Evolutionary conservation across 352 stramenopile genomes (phyloP), one percentile per base, ranked within the genome.

Genomic region (Pythium brassicae): DNA sequence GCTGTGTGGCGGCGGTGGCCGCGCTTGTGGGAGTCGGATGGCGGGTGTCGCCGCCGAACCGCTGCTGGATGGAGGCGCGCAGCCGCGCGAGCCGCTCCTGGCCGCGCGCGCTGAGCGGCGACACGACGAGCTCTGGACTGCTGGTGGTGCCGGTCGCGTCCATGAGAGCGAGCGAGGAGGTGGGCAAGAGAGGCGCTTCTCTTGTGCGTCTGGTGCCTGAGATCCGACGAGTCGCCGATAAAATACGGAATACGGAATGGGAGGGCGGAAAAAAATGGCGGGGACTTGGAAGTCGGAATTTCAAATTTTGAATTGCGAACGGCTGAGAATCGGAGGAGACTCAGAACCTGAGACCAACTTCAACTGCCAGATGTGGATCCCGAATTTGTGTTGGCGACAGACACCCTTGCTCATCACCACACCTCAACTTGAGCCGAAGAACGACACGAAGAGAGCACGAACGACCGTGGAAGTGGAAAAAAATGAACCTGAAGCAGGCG

Each of bases 401-500:
- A n/a, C n/a, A n/a, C n/a, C n/a, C 5, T 37, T 37, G 32, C 32
- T 37, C 32, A 11, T 37, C 32, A 37, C 14, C 32, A 37, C 14
- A 37, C 6, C 2, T 11, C 32, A 37, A 37, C 2, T 3, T 9
- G 32, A 7, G 32, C n/a, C 32, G 32, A 37, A 3, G 32, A 37
- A 11, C 14, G 32, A n/a, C n/a, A n/a, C n/a, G n/a, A n/a, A n/a
- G n/a, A 37, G 32, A 37, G 32, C 32, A 9, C 9, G 32, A 14
- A 11, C 32, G 32, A 37, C 8, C 2, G 32, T 11, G 14, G 32
- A 37, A 40, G 47, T 51, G 0, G 45, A 22, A 23, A 45, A 11
- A 14, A 4, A 87, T 92, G 82, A 81, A 87, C 49, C 44, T 68
- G 44, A 82, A 78, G 63, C 70, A 80, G 47, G 63, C 59, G 43